A percentile compares a stretch with the other conserved stretches of the same genome.
These are phyloP conservation scores for Aspergillaceae sp. DNA, from an alignment of 2,329 filamentous ascomycete genomes.

Conservation along the genomic window DNA sequence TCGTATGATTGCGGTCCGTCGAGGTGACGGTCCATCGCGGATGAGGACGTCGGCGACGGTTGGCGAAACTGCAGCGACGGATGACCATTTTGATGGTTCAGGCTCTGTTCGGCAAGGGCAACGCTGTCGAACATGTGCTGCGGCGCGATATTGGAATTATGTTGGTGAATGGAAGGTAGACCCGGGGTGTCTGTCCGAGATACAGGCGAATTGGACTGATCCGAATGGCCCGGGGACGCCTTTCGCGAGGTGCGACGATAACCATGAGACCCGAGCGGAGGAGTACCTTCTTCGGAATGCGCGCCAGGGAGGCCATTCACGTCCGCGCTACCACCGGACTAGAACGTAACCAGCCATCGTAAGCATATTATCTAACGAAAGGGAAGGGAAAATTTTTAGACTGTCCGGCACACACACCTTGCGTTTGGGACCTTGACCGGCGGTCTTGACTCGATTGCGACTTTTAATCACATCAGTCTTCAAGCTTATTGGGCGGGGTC, in stretches of 20 bases:
- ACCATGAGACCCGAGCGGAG: slow-evolving; percentile 49
- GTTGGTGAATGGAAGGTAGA: slow-evolving; percentile 47
- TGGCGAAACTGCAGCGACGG: slow-evolving; percentile 45
- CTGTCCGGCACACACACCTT: slow-evolving; percentile 52
- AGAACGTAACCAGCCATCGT: slow-evolving; percentile 19
- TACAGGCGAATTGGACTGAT: slow-evolving; percentile 68
- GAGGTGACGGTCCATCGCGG: slow-evolving; percentile 51
- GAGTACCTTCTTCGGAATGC: slow-evolving; percentile 48
- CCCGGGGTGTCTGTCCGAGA: slow-evolving; percentile 71
- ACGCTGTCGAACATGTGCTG: slow-evolving; percentile 72
- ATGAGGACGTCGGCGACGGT: slow-evolving; percentile 51
- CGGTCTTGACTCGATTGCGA: slow-evolving; percentile 92
- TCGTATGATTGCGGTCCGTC: slow-evolving; percentile 72
- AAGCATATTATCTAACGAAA: slow-evolving; percentile 5
- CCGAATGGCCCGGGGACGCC: slow-evolving; percentile 60
- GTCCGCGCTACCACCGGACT: slow-evolving; percentile 40
- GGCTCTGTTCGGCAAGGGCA: slow-evolving; percentile 58
- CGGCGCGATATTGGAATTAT: slow-evolving; percentile 58
- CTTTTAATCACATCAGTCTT: slow-evolving; percentile 99
- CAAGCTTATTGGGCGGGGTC: slow-evolving; percentile 84
- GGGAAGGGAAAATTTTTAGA: slow-evolving; percentile 16
- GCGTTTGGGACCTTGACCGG: slow-evolving; percentile 67
- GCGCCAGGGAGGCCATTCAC: slow-evolving; percentile 52
- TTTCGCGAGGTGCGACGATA: slow-evolving; percentile 63
- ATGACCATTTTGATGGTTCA: slow-evolving; percentile 47